Conservation (phyloP, 257 asterid genomes). For the Cordia subcordata region DNA sequence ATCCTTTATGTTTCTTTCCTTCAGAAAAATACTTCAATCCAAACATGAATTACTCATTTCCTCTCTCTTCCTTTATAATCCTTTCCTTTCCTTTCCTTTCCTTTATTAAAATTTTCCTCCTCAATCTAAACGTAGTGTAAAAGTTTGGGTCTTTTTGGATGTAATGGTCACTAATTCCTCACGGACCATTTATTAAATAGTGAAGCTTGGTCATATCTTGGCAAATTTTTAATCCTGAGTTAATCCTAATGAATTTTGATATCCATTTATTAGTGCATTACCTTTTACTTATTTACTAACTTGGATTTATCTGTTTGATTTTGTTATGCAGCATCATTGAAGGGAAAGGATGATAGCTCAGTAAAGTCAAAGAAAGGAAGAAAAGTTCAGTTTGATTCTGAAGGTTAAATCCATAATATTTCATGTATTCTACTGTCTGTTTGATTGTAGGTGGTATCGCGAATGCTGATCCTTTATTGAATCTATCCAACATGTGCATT, state of each 20-base stretch:
- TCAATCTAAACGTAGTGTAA: too few species aligned
- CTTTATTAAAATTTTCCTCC: too few species aligned
- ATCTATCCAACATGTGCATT: slow-evolving; percentile 5
- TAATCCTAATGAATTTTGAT: neutral
- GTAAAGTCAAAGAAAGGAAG: slow-evolving; percentile 53
- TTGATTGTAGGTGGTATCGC: neutral
- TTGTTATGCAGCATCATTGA: slow-evolving; percentile 28
- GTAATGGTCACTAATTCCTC: too few species aligned
- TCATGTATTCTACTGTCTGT: neutral
- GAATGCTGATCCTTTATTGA: neutral
- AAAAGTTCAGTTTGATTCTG: slow-evolving; percentile 59
- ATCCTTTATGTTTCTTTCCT: too few species aligned
- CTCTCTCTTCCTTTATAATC: too few species aligned
- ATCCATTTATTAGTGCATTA: neutral
- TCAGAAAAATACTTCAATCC: too few species aligned
- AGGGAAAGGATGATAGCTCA: slow-evolving; percentile 46
- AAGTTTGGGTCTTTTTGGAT: too few species aligned
- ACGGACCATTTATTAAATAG: too few species aligned
- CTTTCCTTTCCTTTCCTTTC: too few species aligned
- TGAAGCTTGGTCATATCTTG: too few species aligned
- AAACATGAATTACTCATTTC: too few species aligned
- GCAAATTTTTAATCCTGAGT: too few species aligned
- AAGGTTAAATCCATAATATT: slow-evolving; percentile 33
- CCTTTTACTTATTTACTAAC: neutral
- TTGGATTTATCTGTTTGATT: neutral